Evolutionary conservation across 805 yeast species (phyloP).

Genomic region (Isabelozyma pseudorhagii): DNA sequence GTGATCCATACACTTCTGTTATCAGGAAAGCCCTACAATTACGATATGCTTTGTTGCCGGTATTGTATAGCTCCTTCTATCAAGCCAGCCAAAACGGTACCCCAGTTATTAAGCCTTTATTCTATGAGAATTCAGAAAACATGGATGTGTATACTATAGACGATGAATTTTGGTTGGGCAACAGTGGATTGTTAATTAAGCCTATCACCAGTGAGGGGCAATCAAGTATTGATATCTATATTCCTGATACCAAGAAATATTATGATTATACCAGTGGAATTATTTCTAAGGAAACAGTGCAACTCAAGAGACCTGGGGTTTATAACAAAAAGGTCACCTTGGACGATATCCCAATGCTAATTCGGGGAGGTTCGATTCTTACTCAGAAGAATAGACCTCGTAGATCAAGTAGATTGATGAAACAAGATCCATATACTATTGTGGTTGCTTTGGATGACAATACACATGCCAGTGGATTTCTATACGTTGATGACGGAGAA

Average conservation of each 20-base stretch:
- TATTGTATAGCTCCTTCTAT: slow-evolving; percentile 75
- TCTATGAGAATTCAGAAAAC: slow-evolving; percentile 52
- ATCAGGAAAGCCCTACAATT: slow-evolving; percentile 70
- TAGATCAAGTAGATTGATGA: slow-evolving; percentile 75
- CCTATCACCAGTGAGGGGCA: slow-evolving; percentile 68
- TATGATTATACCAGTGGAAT: slow-evolving; percentile 50
- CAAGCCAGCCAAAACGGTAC: slow-evolving; percentile 57
- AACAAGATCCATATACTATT: slow-evolving; percentile 75
- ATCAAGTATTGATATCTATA: slow-evolving; percentile 34
- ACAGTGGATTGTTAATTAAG: slow-evolving; percentile 67
- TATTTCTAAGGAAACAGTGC: slow-evolving; percentile 3
- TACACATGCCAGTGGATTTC: slow-evolving; percentile 52
- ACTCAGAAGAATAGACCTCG: slow-evolving; percentile 71
- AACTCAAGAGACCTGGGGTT: slow-evolving; percentile 24
- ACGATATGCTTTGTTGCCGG: slow-evolving; percentile 76
- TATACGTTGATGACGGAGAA: slow-evolving; percentile 86
- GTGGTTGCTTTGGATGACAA: slow-evolving; percentile 52
- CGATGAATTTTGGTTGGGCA: slow-evolving; percentile 79
- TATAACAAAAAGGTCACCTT: slow-evolving; percentile 44
- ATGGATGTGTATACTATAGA: slow-evolving; percentile 57
- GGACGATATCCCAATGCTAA: slow-evolving; percentile 63
- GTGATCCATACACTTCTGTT: slow-evolving; percentile 64
- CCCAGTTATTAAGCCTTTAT: slow-evolving; percentile 71
- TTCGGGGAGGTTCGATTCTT: slow-evolving; percentile 77
- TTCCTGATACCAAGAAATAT: slow-evolving; percentile 57